Percentiles rank a stretch among this genome's conserved stretches.
phyloP scores from a whole-genome alignment of 768 basidiomycete species.

The Psilocybe cyanescens region DNA sequence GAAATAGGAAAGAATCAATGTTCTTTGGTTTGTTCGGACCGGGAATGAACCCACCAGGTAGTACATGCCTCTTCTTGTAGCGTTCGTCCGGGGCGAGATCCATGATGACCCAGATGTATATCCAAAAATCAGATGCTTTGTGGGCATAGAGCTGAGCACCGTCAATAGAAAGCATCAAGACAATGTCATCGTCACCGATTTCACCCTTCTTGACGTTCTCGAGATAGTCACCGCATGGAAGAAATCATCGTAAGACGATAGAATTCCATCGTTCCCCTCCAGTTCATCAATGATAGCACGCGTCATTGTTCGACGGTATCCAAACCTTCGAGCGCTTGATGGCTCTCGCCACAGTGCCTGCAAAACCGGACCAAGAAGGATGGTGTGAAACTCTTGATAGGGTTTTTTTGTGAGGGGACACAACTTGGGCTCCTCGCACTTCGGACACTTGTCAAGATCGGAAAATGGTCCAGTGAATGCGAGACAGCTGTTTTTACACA shows the following conservation, averaged over 20 bases:
- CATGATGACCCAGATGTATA: slow-evolving; percentile 41
- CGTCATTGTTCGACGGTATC: no score
- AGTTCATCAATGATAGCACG: no score
- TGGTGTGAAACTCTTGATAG: slow-evolving; percentile 19
- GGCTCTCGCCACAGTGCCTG: slow-evolving; percentile 25
- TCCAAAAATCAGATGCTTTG: slow-evolving; percentile 44
- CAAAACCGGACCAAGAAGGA: slow-evolving; percentile 23
- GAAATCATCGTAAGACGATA: no score
- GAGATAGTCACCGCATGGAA: slow-evolving; percentile 25
- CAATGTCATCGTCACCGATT: slow-evolving; percentile 17
- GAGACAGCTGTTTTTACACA: no score
- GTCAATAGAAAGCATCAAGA: slow-evolving; percentile 25
- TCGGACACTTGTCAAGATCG: neutral
- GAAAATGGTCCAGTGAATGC: no score
- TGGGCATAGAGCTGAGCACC: slow-evolving; percentile 33
- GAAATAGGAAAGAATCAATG: slow-evolving; percentile 37
- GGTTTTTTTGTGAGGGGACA: slow-evolving; percentile 17
- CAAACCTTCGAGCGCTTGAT: no score
- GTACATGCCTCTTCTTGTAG: slow-evolving; percentile 29
- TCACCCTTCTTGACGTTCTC: slow-evolving; percentile 19
- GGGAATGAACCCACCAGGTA: slow-evolving; percentile 26
- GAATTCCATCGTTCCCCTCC: no score
- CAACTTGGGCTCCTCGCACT: slow-evolving; percentile 4
- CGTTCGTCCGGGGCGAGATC: slow-evolving; percentile 29
- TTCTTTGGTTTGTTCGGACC: slow-evolving; percentile 38